Evolutionary conservation across 495 filamentous ascomycete species (phyloP), one percentile per base, ranked within the genome.

Genomic region (Aspergillus asperescens): DNA sequence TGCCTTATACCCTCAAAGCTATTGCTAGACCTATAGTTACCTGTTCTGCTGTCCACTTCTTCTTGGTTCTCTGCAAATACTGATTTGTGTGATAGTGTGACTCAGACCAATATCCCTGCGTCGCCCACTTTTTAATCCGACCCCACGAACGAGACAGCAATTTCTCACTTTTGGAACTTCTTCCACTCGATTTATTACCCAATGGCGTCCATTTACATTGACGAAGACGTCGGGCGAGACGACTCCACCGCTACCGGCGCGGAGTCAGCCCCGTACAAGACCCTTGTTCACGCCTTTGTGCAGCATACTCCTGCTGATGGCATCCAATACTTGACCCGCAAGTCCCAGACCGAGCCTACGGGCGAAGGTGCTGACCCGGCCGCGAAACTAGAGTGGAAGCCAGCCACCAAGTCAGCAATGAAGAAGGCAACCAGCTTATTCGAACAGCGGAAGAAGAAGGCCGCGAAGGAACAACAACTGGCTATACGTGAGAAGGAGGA

Each of bases 401-500:
- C 86, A 47, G 85, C 86, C 6, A 84, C 88, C 38, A 92, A 91
- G 75, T 83, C 82, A 38, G 88, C 88, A 19, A 59, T 88, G 62
- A 94, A 93, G 77, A 93, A 94, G 73, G 84, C 83, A 20, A 77
- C 79, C 67, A 84, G 82, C 66, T 80, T 81, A 44, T 81, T 80
- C 46, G 86, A 90, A 52, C 75, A 76, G 54, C 78, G 86, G 66
- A 86, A 87, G 76, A 88, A 84, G 79, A 90, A 90, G 76, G 73
- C 83, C 28, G 79, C 78, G 59, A 88, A 86, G 76, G 82, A 82
- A 60, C 76, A 82, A 54, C 79, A 83, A 56, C 62, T 83, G 50
- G 81, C 84, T 40, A 81, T 84, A 40, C 78, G 83, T 41, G 81
- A 90, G 64, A 81, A 84, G 65, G 78, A 88, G 65, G 84, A 88